These are phyloP conservation scores for Tolypocladium amazonense DNA, from an alignment of 2,329 filamentous ascomycete species.

Conservation along the genomic window DNA sequence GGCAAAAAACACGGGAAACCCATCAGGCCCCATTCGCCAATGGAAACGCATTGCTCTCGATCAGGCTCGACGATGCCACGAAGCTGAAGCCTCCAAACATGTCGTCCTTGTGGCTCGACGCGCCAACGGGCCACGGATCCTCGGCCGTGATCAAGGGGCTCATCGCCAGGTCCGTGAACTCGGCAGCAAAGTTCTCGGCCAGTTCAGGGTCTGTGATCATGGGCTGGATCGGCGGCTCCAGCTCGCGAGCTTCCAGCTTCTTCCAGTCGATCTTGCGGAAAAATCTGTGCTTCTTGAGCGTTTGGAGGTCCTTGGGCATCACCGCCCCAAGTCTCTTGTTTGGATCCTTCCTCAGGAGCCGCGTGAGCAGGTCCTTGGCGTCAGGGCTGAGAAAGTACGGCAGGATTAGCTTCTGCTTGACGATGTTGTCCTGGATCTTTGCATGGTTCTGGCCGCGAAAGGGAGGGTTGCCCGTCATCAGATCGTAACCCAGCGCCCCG, in stretches of 20 bases:
- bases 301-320: constrained; percentile 79
- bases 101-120: constrained; percentile 34
- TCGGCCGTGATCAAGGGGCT: constrained; percentile 53
- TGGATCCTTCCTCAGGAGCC: constrained; percentile 85
- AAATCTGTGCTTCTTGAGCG: constrained; percentile 87
- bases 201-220: constrained; percentile 92
- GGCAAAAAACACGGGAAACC: not conserved
- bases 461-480: constrained; percentile 85
- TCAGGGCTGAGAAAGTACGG: constrained; percentile 88
- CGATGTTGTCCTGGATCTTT: constrained; percentile 92
- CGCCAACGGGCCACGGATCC: constrained; percentile 28
- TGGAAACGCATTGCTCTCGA: constrained; percentile 37
- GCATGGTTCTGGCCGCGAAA: constrained; percentile 86
- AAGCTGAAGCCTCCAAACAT: constrained; percentile 56
- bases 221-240: constrained; percentile 83
- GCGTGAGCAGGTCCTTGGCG: constrained; percentile 85
- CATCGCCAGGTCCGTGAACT: constrained; percentile 79
- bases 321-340: constrained; percentile 77
- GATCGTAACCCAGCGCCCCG: constrained; percentile 81
- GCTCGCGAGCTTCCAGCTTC: constrained; percentile 67
- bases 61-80: constrained; percentile 46
- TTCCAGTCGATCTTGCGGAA: constrained; percentile 97
- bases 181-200: constrained; percentile 90
- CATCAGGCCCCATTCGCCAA: constrained; percentile 6
- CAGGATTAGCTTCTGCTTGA: constrained; percentile 79